phyloP scores from a whole-genome alignment of 129 eudicot species.

The Arctium lappa region DNA sequence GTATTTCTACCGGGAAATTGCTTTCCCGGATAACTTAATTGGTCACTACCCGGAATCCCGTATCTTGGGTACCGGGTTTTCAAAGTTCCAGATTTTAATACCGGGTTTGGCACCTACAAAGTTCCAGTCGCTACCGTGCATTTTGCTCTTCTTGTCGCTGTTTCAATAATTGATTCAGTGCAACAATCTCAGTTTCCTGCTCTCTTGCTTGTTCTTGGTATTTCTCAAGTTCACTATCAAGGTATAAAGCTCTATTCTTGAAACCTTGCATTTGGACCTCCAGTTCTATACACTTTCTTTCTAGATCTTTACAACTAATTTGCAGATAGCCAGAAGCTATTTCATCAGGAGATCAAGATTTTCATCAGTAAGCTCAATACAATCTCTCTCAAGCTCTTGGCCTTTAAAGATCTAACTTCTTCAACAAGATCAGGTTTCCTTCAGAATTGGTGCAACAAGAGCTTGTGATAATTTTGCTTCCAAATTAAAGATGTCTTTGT shows the following conservation, averaged over 20 bases:
- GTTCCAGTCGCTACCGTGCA: constrained; percentile 8
- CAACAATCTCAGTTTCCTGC: constrained; percentile 32
- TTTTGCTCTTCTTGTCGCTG: constrained; percentile 6
- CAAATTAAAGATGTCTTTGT: constrained; percentile 39
- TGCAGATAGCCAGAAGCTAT: constrained; percentile 8
- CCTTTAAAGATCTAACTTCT: constrained; percentile 36
- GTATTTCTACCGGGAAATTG: no score
- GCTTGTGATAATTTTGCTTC: constrained; percentile 46
- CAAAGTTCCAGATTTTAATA: no score
- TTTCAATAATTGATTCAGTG: constrained; percentile 9
- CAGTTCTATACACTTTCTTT: constrained; percentile 39
- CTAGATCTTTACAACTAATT: constrained; percentile 31
- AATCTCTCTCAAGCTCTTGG: constrained; percentile 60
- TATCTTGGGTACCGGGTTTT: no score
- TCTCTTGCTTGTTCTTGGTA: constrained; percentile 26
- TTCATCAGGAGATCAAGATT: constrained; percentile 52
- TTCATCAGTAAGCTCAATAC: constrained; percentile 68
- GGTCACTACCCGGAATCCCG: no score
- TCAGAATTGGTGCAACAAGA: constrained; percentile 16
- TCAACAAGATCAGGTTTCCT: constrained; percentile 29
- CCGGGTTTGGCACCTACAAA: neutral
- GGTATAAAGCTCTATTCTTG: constrained; percentile 25
- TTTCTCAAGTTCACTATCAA: constrained; percentile 36
- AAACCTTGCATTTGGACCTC: constrained; percentile 35
- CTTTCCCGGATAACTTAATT: no score